phyloP scores from a whole-genome alignment of 345 rosid species.

The Excoecaria agallocha region DNA sequence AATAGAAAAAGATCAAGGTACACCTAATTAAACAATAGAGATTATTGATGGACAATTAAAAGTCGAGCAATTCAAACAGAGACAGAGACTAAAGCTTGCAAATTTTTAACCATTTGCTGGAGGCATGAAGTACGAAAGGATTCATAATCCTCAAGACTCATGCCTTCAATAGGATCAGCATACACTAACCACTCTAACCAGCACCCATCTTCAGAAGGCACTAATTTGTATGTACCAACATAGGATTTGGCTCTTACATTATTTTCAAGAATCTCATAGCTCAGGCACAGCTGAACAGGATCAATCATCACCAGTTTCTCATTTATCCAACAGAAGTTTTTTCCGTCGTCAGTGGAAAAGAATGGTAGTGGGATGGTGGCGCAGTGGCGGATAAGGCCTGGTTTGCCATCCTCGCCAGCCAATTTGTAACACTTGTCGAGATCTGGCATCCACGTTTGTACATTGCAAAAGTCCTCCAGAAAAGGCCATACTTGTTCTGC shows the following conservation, averaged over 20 bases:
- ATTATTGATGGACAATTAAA: not conserved
- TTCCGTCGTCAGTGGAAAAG: no score
- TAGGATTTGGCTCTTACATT: constrained; percentile 49
- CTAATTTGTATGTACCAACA: constrained; percentile 40
- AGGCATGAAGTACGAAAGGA: constrained; percentile 35
- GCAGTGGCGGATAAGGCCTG: constrained; percentile 57
- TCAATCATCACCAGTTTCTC: constrained; percentile 53
- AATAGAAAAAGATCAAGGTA: no score
- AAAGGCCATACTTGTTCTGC: constrained; percentile 56
- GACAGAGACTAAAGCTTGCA: constrained; percentile 33
- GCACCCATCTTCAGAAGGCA: constrained; percentile 31
- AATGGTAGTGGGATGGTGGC: constrained; percentile 15
- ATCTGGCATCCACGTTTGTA: constrained; percentile 47
- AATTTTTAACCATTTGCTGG: constrained; percentile 41
- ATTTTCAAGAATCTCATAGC: constrained; percentile 59
- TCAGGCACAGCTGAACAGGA: constrained; percentile 36
- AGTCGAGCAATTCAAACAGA: not conserved
- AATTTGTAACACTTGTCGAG: constrained; percentile 44
- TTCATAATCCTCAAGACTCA: constrained; percentile 44
- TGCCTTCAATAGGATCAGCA: constrained; percentile 57
- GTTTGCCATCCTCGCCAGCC: constrained; percentile 47
- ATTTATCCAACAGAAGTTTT: constrained; percentile 39
- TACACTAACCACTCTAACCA: constrained; percentile 62
- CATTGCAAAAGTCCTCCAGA: constrained; percentile 59
- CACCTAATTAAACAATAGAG: not conserved